Evolutionary conservation across 192 early-diverging fungal species (phyloP).

Genomic region (Podila epicladia): DNA sequence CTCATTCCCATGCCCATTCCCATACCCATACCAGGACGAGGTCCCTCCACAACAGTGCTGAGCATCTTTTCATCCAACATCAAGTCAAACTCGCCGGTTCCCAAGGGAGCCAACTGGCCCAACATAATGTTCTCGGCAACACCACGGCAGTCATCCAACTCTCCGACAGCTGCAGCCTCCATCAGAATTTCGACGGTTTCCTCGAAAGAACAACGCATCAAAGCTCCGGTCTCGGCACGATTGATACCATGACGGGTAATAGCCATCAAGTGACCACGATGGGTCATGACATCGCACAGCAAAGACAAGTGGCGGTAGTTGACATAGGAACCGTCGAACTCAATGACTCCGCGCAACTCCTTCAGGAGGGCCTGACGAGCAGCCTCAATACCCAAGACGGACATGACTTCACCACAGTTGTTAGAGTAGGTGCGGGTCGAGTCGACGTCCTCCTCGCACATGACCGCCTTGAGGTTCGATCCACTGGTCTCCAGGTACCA

Average conservation of each 20-base stretch:
- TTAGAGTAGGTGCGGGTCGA: constrained; percentile 86
- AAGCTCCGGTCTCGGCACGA: constrained; percentile 90
- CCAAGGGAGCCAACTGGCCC: constrained; percentile 96
- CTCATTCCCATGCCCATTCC: constrained; percentile 64
- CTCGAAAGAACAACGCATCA: constrained; percentile 97
- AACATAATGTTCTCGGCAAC: constrained; percentile 98
- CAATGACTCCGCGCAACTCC: constrained; percentile 93
- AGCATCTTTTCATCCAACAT: constrained; percentile 95
- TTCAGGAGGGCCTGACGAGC: constrained; percentile 88
- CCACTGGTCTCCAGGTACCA: constrained; percentile 94
- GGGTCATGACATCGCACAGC: constrained; percentile 97
- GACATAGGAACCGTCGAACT: constrained; percentile 96
- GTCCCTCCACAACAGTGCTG: constrained; percentile 69
- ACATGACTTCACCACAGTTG: constrained; percentile 89
- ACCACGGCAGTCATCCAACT: constrained; percentile 94
- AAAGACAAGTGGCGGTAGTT: constrained; percentile 98
- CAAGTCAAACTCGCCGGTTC: constrained; percentile 94
- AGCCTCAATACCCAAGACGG: constrained; percentile 97
- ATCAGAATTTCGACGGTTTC: constrained; percentile 99
- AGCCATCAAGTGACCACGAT: constrained; percentile 91
- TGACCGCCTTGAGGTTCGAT: constrained; percentile 87
- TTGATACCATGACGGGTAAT: constrained; percentile 99
- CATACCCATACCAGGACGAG: constrained; percentile 59
- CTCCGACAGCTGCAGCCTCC: constrained; percentile 92
- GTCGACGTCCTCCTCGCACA: constrained; percentile 88